A percentile compares a stretch with the other conserved stretches of the same genome.
These are phyloP conservation scores for Penicillium bovifimosum DNA, from an alignment of 495 filamentous ascomycete species.

Conservation along the genomic window DNA sequence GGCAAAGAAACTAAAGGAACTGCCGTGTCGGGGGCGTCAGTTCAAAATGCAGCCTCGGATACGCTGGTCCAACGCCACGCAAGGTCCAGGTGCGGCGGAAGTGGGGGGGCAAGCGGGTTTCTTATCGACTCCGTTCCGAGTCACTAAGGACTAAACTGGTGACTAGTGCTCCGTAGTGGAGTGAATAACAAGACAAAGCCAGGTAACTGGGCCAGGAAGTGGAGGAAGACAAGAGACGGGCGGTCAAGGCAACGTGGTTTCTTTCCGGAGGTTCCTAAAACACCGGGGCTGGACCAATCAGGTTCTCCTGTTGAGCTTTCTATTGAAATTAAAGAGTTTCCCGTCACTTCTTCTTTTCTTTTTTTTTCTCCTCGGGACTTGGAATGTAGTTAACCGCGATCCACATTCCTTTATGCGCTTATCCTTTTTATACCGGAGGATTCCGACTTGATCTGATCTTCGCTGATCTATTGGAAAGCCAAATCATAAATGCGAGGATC, in stretches of 20 bases:
- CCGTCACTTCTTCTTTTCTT: constrained; percentile 1
- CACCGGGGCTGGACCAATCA: constrained; percentile 11
- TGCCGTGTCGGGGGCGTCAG: constrained; percentile 1
- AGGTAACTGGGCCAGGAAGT: not conserved
- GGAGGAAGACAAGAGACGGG: not conserved
- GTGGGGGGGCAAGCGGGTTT: not conserved
- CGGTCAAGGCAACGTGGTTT: constrained; percentile 8
- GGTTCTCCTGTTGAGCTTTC: not conserved
- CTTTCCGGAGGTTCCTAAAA: not conserved
- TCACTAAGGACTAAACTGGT: not conserved
- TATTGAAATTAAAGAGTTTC: not conserved
- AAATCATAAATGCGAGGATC: too few species aligned
- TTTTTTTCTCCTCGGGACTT: too few species aligned
- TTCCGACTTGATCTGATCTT: too few species aligned
- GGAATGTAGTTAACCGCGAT: too few species aligned
- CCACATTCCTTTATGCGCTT: too few species aligned
- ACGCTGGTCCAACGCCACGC: constrained; percentile 19
- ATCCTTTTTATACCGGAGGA: too few species aligned
- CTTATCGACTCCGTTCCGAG: not conserved
- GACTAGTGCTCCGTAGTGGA: constrained; percentile 12
- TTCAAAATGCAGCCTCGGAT: not conserved
- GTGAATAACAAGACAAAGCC: constrained; percentile 9
- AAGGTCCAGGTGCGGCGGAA: constrained; percentile 16
- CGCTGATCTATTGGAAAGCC: too few species aligned
- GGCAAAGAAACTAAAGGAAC: constrained; percentile 7